Conservation (phyloP, 768 basidiomycete species). For the Serpula lacrymans region DNA sequence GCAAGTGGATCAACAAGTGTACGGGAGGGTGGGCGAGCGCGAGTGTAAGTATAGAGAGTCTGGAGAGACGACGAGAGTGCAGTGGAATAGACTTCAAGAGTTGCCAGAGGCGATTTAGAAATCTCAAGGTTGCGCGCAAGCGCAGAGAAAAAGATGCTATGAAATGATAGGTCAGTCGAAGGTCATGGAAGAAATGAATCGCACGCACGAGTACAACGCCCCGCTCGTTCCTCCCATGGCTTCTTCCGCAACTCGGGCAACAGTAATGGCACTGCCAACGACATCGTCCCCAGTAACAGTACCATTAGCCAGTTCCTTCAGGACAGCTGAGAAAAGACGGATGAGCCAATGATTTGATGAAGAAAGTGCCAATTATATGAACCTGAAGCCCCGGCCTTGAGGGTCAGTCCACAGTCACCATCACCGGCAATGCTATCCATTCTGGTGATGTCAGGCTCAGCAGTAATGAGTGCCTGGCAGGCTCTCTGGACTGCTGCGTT, state of each 20-base stretch:
- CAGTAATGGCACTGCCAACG: constrained; percentile 57
- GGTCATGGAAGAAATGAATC: background rate
- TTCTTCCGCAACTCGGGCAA: constrained; percentile 76
- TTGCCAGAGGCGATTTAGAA: constrained; percentile 25
- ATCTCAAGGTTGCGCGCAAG: constrained; percentile 70
- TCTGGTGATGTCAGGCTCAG: constrained; percentile 86
- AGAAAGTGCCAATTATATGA: constrained; percentile 16
- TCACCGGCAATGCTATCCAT: constrained; percentile 94
- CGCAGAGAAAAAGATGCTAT: constrained; percentile 87
- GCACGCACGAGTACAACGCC: constrained; percentile 81
- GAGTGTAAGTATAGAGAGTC: constrained; percentile 79
- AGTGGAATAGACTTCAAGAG: constrained; percentile 53
- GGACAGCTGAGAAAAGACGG: constrained; percentile 43
- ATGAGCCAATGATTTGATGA: background rate
- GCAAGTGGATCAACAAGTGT: constrained; percentile 91
- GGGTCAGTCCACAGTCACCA: constrained; percentile 71
- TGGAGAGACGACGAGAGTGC: constrained; percentile 57
- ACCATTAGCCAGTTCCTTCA: constrained; percentile 53
- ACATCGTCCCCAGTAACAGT: constrained; percentile 62
- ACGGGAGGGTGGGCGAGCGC: constrained; percentile 83
- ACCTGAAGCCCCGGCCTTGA: constrained; percentile 76
- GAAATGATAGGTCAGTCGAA: background rate
- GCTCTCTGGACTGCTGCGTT: constrained; percentile 52
- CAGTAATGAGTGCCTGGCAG: constrained; percentile 62
- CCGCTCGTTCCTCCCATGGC: constrained; percentile 92